Conservation (phyloP, 352 stramenopile species). For the Phytophthora podocarpi region DNA sequence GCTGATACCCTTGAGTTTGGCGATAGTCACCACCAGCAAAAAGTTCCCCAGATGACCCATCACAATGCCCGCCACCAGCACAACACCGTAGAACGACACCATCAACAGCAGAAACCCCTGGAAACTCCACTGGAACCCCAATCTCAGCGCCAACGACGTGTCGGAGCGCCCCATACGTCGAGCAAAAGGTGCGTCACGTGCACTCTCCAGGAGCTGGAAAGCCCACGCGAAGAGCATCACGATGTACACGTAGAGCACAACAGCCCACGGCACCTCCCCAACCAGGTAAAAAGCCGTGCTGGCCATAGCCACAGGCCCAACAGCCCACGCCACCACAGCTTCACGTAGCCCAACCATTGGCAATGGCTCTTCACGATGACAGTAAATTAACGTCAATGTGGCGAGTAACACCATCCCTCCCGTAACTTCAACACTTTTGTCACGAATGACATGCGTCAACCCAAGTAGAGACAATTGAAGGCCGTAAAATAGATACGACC, state of each 20-base stretch:
- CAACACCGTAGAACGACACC: slow-evolving; percentile 57
- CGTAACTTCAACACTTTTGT: slow-evolving; percentile 43
- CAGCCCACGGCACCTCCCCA: slow-evolving; percentile 39
- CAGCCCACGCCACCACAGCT: slow-evolving; percentile 45
- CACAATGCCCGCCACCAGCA: slow-evolving; percentile 52
- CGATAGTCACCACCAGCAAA: slow-evolving; percentile 58
- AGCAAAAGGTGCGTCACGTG: slow-evolving; percentile 72
- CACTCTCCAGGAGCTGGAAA: slow-evolving; percentile 72
- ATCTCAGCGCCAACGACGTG: slow-evolving; percentile 56
- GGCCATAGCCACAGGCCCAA: slow-evolving; percentile 63
- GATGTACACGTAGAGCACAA: slow-evolving; percentile 62
- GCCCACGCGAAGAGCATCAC: slow-evolving; percentile 65
- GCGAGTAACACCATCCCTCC: slow-evolving; percentile 36
- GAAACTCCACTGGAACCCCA: slow-evolving; percentile 69
- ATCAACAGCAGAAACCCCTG: slow-evolving; percentile 69
- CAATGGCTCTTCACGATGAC: slow-evolving; percentile 39
- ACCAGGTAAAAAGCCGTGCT: slow-evolving; percentile 61
- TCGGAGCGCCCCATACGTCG: slow-evolving; percentile 50
- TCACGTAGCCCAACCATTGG: slow-evolving; percentile 58
- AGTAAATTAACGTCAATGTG: slow-evolving; percentile 63
- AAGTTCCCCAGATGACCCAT: slow-evolving; percentile 75
- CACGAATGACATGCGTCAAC: slow-evolving; percentile 42
- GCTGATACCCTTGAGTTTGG: slow-evolving; percentile 65
- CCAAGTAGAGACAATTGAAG: slow-evolving; percentile 48
- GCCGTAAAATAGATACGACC: slow-evolving; percentile 63